phyloP scores from a whole-genome alignment of 2,329 filamentous ascomycete genomes.

The Pyrenochaeta sp. region DNA sequence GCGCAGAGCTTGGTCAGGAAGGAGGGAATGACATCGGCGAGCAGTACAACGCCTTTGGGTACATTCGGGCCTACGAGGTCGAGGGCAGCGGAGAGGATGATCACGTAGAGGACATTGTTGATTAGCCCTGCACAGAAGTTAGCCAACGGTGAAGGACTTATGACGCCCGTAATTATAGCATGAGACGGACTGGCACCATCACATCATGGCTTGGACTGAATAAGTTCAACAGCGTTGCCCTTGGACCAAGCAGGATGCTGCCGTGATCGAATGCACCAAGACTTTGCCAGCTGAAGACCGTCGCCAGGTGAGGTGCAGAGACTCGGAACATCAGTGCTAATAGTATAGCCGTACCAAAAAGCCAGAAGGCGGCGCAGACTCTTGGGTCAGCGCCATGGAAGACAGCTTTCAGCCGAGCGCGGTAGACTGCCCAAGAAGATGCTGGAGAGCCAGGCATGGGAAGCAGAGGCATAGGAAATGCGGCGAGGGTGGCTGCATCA shows the following conservation, averaged over 20 bases:
- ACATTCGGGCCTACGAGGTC: constrained; percentile 88
- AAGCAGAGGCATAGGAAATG: constrained; percentile 48
- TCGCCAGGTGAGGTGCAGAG: neutral
- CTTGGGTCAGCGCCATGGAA: constrained; percentile 74
- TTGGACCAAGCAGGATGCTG: neutral
- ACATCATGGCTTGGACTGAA: neutral
- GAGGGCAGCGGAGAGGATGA: constrained; percentile 93
- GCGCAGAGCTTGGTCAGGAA: constrained; percentile 88
- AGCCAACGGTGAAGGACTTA: neutral
- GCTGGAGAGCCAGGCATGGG: constrained; percentile 66
- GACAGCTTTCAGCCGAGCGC: constrained; percentile 68
- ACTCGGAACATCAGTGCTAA: neutral
- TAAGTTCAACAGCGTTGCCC: neutral
- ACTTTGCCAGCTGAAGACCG: too few relatives aligned
- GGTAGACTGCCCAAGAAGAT: constrained; percentile 78
- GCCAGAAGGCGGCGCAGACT: constrained; percentile 86
- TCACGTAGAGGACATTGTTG: constrained; percentile 97
- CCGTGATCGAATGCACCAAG: neutral
- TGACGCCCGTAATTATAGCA: neutral
- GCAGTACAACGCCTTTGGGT: constrained; percentile 90
- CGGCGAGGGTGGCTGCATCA: constrained; percentile 10
- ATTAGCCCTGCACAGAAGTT: constrained; percentile 71
- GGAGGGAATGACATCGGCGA: constrained; percentile 90
- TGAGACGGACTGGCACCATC: neutral
- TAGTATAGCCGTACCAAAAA: constrained; percentile 72